A percentile compares a stretch with the other conserved stretches of the same genome.
Evolutionary conservation across 2,329 filamentous ascomycete genomes (phyloP).

Genomic region (Teratosphaeria gauchensis): DNA sequence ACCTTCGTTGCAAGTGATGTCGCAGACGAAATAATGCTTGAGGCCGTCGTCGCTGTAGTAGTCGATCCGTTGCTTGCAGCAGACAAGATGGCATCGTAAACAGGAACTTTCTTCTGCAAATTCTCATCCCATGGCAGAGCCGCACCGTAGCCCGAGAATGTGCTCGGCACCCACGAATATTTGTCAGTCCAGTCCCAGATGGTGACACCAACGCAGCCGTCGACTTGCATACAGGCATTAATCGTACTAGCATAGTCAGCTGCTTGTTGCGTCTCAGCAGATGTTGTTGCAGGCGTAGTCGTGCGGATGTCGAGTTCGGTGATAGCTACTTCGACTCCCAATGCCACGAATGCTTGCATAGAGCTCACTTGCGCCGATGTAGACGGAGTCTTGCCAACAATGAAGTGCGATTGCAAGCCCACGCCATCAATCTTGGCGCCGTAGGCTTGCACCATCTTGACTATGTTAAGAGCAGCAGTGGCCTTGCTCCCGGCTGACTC

Average conservation of each 20-base stretch:
- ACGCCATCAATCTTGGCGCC: slow-evolving; percentile 48
- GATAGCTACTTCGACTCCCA: slow-evolving; percentile 49
- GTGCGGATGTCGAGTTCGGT: slow-evolving; percentile 53
- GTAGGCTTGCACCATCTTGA: slow-evolving; percentile 28
- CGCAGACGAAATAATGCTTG: background rate
- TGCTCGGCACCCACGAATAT: slow-evolving; percentile 31
- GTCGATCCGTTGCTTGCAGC: background rate
- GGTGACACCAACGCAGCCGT: slow-evolving; percentile 31
- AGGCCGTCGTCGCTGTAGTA: background rate
- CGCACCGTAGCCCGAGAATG: slow-evolving; percentile 27
- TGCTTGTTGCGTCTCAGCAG: slow-evolving; percentile 38
- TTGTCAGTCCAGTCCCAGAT: slow-evolving; percentile 34
- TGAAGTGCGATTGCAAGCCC: slow-evolving; percentile 53
- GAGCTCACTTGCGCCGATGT: slow-evolving; percentile 36
- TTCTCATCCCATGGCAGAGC: background rate
- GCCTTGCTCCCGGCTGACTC: slow-evolving; percentile 45
- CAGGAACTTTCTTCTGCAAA: background rate
- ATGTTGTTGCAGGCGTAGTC: slow-evolving; percentile 35
- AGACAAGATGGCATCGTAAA: background rate
- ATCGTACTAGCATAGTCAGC: slow-evolving; percentile 35
- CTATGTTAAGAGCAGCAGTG: slow-evolving; percentile 26
- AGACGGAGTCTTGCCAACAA: slow-evolving; percentile 39
- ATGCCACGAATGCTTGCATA: slow-evolving; percentile 42
- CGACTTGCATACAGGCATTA: slow-evolving; percentile 27
- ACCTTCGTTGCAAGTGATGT: background rate